Evolutionary conservation across 176 grass and related monocot genomes (phyloP).

Genomic region (Avena eriantha): DNA sequence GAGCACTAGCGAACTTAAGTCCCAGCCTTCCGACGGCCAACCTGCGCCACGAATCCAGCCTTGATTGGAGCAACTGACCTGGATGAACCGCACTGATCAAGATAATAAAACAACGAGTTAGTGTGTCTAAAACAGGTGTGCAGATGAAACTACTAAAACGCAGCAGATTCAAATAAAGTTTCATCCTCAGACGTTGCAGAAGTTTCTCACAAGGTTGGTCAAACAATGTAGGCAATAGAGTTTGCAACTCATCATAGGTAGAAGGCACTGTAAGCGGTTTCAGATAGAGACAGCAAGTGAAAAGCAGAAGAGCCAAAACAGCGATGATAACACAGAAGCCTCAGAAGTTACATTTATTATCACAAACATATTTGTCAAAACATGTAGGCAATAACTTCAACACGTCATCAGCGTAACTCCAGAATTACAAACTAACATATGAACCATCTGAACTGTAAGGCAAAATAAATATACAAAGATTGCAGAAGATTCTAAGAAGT

Average conservation of each 20-base stretch:
- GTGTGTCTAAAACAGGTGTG: not conserved
- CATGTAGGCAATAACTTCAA: constrained; percentile 43
- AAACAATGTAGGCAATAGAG: constrained; percentile 43
- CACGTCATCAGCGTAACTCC: constrained; percentile 17
- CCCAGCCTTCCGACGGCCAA: constrained; percentile 83
- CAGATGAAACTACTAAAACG: not conserved
- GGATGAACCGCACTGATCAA: constrained; percentile 88
- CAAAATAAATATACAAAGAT: not conserved
- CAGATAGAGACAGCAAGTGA: not conserved
- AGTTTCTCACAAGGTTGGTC: constrained; percentile 22
- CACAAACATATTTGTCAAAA: constrained; percentile 14
- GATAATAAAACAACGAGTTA: constrained; percentile 25
- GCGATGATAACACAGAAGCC: not conserved
- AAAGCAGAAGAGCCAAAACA: not conserved
- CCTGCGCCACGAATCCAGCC: constrained; percentile 90
- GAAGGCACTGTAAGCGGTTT: not conserved
- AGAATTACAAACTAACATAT: not conserved
- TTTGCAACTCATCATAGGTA: constrained; percentile 41
- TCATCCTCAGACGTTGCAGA: constrained; percentile 24
- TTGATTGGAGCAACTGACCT: constrained; percentile 95
- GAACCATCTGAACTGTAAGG: not conserved
- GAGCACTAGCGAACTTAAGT: constrained; percentile 19
- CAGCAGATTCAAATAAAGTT: not conserved
- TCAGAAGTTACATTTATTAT: not conserved
- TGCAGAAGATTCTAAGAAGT: not conserved